Evolutionary conservation across 2,329 filamentous ascomycete genomes (phyloP), one percentile per base, ranked within the genome.

Genomic region (Trichoderma breve): DNA sequence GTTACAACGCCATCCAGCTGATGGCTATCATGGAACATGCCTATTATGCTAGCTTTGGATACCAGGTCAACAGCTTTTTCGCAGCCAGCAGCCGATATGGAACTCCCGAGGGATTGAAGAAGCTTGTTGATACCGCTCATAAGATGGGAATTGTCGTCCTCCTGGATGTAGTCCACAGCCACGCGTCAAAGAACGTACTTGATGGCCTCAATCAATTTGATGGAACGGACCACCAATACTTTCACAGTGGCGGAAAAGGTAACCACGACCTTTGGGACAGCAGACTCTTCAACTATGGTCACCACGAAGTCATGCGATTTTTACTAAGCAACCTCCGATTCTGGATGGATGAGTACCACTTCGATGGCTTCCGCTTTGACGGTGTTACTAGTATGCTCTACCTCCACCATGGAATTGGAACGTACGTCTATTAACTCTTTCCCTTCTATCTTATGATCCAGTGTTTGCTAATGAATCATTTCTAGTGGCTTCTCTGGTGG

Each of bases 11-110:
- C 70, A 98, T 99, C 76, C 96, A 99, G 81, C 87, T 99, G 74
- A 99, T 99, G 96, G 96, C 96, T 60, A 88, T 99, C 79, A 99
- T 99, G 95, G 96, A 99, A 81, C 96, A 99, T 83, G 96, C 96
- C 64, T 99, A 99, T 86, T 99, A 99, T 81, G 96, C 96, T 78
- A 98, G 95, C 79, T 99, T 99, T 78, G 96, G 96, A 61, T 99
- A 99, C 82, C 96, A 99, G 82, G 90, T 99, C 83, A 99, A 98
- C 85, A 98, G 93, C 82, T 99, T 99, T 86, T 99, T 98, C 78
- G 96, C 96, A 32, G 95, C 95, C 14, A 98, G 95, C 82, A 98
- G 95, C 81, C 91, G 96, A 74, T 99, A 97, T 79, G 96, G 96
- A 55, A 89, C 91, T 1, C 96, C 96, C 0, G 96, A 99, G 79